Percentiles rank a stretch among this genome's conserved stretches.
These are phyloP conservation scores for Alisma plantagoaquatica DNA, from an alignment of 106 monocot genomes.

Conservation along the genomic window DNA sequence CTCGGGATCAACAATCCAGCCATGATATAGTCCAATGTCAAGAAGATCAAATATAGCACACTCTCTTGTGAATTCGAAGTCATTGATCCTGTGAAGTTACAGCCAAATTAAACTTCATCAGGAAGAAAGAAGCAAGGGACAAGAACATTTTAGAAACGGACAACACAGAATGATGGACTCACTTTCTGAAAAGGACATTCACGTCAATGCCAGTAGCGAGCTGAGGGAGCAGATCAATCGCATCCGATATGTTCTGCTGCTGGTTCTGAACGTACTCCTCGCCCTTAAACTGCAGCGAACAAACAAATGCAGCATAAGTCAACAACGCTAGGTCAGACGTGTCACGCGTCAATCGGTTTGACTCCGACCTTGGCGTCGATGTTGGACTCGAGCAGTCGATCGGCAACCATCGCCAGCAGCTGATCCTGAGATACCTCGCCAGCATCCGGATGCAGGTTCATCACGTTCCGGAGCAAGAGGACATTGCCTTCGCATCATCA, in stretches of 20 bases:
- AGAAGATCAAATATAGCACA: conserved; percentile 97
- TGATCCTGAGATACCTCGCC: conserved; percentile 59
- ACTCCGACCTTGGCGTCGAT: conserved; percentile 49
- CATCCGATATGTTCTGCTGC: conserved; percentile 83
- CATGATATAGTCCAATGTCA: conserved; percentile 89
- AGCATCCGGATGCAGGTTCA: conserved; percentile 46
- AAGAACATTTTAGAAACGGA: neutral
- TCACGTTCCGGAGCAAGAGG: conserved; percentile 61
- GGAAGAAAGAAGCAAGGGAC: neutral
- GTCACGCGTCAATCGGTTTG: too few relatives aligned
- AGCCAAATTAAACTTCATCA: conserved; percentile 7
- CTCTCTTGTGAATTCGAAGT: conserved; percentile 89
- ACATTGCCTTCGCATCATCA: conserved; percentile 64
- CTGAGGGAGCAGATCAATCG: conserved; percentile 83
- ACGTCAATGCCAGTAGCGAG: conserved; percentile 91
- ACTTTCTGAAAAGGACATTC: conserved; percentile 92
- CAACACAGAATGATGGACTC: conserved; percentile 5
- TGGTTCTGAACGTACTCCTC: conserved; percentile 72
- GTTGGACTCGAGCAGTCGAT: conserved; percentile 74
- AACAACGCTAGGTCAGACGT: too few relatives aligned
- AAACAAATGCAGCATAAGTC: neutral
- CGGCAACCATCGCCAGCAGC: conserved; percentile 80
- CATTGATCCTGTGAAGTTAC: conserved; percentile 96
- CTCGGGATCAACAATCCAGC: conserved; percentile 98
- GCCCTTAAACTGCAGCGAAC: conserved; percentile 43